Percentiles rank a stretch among this genome's conserved stretches.
phyloP scores from a whole-genome alignment of 169 alveolate genomes.

The Amoebophrya sp. region DNA sequence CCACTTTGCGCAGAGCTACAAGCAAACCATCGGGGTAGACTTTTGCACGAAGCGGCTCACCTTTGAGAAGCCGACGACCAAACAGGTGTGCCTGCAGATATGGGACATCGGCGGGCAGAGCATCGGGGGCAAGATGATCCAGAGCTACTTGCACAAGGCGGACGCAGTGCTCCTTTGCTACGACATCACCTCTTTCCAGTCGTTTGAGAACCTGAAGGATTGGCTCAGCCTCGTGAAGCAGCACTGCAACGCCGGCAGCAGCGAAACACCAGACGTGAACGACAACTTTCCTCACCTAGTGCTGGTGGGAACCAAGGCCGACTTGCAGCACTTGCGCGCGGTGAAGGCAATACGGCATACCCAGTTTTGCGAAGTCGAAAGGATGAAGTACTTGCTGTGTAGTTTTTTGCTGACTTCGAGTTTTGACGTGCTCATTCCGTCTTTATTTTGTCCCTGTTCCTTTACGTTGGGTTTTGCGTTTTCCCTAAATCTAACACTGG shows the following conservation, averaged over 20 bases:
- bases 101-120: conserved; percentile 66
- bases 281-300: no score
- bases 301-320: not conserved
- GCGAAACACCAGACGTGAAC: not conserved
- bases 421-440: no score
- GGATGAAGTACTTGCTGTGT: not conserved
- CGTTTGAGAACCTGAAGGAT: conserved; percentile 50
- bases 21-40: conserved; percentile 64
- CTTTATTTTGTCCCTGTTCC: no score
- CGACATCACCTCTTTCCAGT: conserved; percentile 56
- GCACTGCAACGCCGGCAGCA: conserved; percentile 31
- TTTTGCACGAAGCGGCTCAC: conserved; percentile 51
- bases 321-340: not conserved
- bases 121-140: conserved; percentile 56
- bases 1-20: conserved; percentile 53
- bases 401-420: no score
- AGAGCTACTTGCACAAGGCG: conserved; percentile 57
- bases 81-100: conserved; percentile 50
- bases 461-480: no score
- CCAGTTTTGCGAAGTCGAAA: conserved; percentile 10
- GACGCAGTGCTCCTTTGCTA: conserved; percentile 58
- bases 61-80: not conserved
- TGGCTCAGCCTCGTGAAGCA: conserved; percentile 54
- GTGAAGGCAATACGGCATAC: not conserved
- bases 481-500: no score